These are phyloP conservation scores for Actinidia chinensis DNA, from an alignment of 179 eudicot genomes.

Conservation along the genomic window DNA sequence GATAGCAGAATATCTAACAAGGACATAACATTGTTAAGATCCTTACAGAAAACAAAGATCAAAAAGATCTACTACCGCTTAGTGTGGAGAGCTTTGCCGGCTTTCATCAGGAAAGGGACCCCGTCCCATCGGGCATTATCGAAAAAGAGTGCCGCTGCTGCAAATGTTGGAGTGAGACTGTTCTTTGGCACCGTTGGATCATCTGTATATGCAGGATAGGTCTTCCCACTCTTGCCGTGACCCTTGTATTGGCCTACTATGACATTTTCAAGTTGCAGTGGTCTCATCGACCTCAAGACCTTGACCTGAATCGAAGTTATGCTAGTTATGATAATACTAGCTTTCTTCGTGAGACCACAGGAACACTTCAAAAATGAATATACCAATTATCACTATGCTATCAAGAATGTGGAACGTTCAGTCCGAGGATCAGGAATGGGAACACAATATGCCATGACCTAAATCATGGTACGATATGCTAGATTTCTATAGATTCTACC, in stretches of 20 bases:
- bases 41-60: not conserved
- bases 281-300: conserved; percentile 77
- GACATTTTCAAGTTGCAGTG: conserved; percentile 61
- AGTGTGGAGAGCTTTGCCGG: conserved; percentile 79
- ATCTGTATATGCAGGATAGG: conserved; percentile 72
- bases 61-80: conserved; percentile 37
- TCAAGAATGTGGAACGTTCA: not conserved
- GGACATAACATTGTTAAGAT: not conserved
- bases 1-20: not conserved
- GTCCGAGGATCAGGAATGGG: too few relatives aligned
- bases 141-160: conserved; percentile 78
- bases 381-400: too few relatives aligned
- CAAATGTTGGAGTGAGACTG: conserved; percentile 80
- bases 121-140: conserved; percentile 97
- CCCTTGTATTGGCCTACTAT: conserved; percentile 82
- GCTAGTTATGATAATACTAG: not conserved
- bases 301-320: conserved; percentile 57
- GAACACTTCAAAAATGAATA: not conserved
- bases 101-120: conserved; percentile 88
- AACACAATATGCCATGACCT: too few relatives aligned
- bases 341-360: not conserved
- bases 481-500: too few relatives aligned
- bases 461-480: too few relatives aligned
- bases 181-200: conserved; percentile 73
- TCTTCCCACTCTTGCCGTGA: conserved; percentile 55